These are phyloP conservation scores for Echinochloa phyllopogon DNA, from an alignment of 176 grass and related monocot genomes.

Conservation along the genomic window DNA sequence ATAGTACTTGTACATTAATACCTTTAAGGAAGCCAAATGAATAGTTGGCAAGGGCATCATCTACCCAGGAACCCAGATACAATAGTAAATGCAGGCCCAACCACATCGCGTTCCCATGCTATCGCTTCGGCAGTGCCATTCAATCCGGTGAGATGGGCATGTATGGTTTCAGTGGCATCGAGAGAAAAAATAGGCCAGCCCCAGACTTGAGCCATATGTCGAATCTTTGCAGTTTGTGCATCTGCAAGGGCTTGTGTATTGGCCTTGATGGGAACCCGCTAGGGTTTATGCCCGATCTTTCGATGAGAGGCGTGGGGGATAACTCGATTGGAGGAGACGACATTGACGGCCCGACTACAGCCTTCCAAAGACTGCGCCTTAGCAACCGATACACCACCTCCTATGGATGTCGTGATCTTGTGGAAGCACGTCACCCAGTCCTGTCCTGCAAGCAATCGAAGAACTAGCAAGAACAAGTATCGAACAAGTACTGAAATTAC, in stretches of 20 bases:
- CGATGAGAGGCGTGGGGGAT: too few relatives aligned
- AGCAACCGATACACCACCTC: too few relatives aligned
- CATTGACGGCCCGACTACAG: too few relatives aligned
- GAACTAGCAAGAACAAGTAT: too few relatives aligned
- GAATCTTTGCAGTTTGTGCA: neutral
- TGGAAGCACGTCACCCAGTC: too few relatives aligned
- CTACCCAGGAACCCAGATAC: neutral
- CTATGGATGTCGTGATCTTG: too few relatives aligned
- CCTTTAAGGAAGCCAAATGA: neutral
- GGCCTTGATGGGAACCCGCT: too few relatives aligned
- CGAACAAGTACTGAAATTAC: too few relatives aligned
- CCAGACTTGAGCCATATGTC: neutral
- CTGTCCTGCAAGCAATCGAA: too few relatives aligned
- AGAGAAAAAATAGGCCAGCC: neutral
- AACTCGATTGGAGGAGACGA: too few relatives aligned
- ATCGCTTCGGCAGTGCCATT: neutral
- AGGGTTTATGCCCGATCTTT: too few relatives aligned
- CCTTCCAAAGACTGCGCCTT: too few relatives aligned
- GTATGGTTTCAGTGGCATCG: neutral
- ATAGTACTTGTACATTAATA: neutral
- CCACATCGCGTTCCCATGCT: neutral
- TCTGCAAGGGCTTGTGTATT: constrained; percentile 1
- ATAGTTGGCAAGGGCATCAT: neutral
- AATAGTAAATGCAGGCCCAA: neutral
- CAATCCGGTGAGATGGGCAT: neutral